Base-by-base conservation (phyloP, 371 early-diverging fungal genomes). In the Conidiobolus incongruus region DNA sequence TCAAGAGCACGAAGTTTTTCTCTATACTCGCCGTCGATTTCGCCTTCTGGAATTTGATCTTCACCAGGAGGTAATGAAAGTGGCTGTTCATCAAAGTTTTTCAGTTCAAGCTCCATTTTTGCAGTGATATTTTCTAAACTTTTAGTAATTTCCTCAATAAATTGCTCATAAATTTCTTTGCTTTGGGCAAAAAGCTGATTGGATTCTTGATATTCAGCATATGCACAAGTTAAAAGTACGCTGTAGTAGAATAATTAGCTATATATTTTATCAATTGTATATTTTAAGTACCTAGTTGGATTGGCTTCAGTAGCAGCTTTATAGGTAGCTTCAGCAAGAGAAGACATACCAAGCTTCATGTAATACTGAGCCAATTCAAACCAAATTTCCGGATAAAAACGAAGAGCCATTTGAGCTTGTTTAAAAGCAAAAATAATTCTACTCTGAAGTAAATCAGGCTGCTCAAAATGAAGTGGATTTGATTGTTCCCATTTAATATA, bases 331-430 rank as follows among this genome's bases (percentile, higher is more conserved):
- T 77, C 53, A 0, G 90, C 83, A 40, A 86, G 84, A 20, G 78
- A 81, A 2, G 54, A 47, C 34, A 75, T 74, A 13, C 65, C 78
- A 22, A 60, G 58, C 33, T 82, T 75, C 4, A 53, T 50, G 44
- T 79, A 62, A 52, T 84, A 91, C 19, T 53, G 62, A 6, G 85
- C 79, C 12, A 70, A 70, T 46, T 81, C 78, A 44, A 70, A 73
- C 91, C 88, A 92, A 4, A 93, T 55, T 51, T 93, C 90, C 0
- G 93, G 93, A 51, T 78, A 92, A 44, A 72, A 72, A 26, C 89
- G 58, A 52, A 93, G 59, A 31, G 65, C 69, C 50, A 81, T 55
- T 44, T 88, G 67, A 0, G 89, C 83, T 48, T 84, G 84, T 52
- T 79, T 81, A n/a, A n/a, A n/a, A n/a, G n/a, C n/a, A n/a, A n/a